phyloP scores from a whole-genome alignment of 352 stramenopile genomes.

The Phytophthora rubi region DNA sequence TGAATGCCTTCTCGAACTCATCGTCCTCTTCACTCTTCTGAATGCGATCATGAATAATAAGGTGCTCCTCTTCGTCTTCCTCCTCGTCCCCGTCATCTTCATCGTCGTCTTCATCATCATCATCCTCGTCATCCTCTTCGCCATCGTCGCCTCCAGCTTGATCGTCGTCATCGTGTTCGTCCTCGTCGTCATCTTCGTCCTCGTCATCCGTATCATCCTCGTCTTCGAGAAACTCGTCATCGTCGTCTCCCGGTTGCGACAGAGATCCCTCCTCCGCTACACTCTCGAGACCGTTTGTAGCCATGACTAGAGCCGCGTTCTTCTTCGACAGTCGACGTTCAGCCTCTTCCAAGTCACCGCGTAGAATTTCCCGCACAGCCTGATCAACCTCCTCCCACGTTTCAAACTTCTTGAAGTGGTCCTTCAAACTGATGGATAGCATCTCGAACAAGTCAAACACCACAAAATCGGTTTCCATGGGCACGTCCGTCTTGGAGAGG shows the following conservation, averaged over 20 bases:
- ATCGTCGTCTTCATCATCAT: slow-evolving; percentile 81
- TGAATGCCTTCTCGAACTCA: slow-evolving; percentile 90
- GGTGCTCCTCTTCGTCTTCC: slow-evolving; percentile 83
- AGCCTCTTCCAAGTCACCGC: slow-evolving; percentile 69
- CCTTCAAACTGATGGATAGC: slow-evolving; percentile 57
- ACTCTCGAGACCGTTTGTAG: slow-evolving; percentile 37
- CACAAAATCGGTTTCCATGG: slow-evolving; percentile 94
- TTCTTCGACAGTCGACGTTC: slow-evolving; percentile 73
- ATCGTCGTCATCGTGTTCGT: slow-evolving; percentile 66
- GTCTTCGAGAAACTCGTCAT: slow-evolving; percentile 48
- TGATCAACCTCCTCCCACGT: slow-evolving; percentile 82
- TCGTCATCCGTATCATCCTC: slow-evolving; percentile 67
- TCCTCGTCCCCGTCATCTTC: slow-evolving; percentile 68
- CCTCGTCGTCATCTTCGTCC: slow-evolving; percentile 62
- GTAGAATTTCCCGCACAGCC: slow-evolving; percentile 61
- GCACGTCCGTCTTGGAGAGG: slow-evolving; percentile 95
- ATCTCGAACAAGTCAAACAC: slow-evolving; percentile 86
- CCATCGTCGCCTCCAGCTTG: slow-evolving; percentile 36
- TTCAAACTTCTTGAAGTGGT: slow-evolving; percentile 74
- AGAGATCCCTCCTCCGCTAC: slow-evolving; percentile 44
- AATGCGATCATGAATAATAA: slow-evolving; percentile 88
- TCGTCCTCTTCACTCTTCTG: slow-evolving; percentile 86
- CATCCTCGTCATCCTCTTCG: slow-evolving; percentile 72
- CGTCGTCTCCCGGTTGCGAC: slow-evolving; percentile 47
- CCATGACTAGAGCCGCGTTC: slow-evolving; percentile 47